These are phyloP conservation scores for Oligophagozyma castellii DNA, from an alignment of 1,139 yeast species.

Conservation along the genomic window DNA sequence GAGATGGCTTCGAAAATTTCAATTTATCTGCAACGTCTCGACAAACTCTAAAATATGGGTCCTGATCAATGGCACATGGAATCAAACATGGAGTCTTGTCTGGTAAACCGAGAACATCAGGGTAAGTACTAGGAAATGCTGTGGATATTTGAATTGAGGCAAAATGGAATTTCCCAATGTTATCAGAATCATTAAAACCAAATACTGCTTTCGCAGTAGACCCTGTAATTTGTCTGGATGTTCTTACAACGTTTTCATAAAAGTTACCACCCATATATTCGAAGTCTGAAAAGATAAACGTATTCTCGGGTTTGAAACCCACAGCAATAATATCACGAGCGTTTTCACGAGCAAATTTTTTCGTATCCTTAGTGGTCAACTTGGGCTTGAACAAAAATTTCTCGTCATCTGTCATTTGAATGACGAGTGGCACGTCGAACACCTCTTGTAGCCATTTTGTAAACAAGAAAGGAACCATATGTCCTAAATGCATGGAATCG, in stretches of 20 bases:
- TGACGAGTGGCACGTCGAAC: slow-evolving; percentile 90
- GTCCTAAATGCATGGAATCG: slow-evolving; percentile 94
- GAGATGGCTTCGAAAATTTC: slow-evolving; percentile 79
- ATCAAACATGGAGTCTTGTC: slow-evolving; percentile 87
- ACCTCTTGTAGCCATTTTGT: slow-evolving; percentile 98
- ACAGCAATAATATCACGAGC: slow-evolving; percentile 90
- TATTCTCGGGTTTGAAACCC: slow-evolving; percentile 88
- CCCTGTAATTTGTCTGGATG: slow-evolving; percentile 91
- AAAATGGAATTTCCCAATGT: slow-evolving; percentile 89
- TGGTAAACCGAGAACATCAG: slow-evolving; percentile 77
- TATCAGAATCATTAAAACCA: slow-evolving; percentile 89
- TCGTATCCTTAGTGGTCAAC: slow-evolving; percentile 79
- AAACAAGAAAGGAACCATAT: slow-evolving; percentile 88
- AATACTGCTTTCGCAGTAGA: slow-evolving; percentile 96
- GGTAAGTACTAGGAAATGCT: slow-evolving; percentile 92
- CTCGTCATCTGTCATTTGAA: slow-evolving; percentile 95
- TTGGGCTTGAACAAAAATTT: slow-evolving; percentile 89
- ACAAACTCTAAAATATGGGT: slow-evolving; percentile 95
- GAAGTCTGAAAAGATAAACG: slow-evolving; percentile 87
- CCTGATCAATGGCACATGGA: slow-evolving; percentile 99
- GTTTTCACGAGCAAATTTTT: slow-evolving; percentile 61
- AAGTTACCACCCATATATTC: slow-evolving; percentile 88
- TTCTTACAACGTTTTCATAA: slow-evolving; percentile 86
- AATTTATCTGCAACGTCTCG: slow-evolving; percentile 94
- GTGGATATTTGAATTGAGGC: slow-evolving; percentile 94